phyloP scores from a whole-genome alignment of 257 asterid genomes.

The Rehmannia glutinosa region DNA sequence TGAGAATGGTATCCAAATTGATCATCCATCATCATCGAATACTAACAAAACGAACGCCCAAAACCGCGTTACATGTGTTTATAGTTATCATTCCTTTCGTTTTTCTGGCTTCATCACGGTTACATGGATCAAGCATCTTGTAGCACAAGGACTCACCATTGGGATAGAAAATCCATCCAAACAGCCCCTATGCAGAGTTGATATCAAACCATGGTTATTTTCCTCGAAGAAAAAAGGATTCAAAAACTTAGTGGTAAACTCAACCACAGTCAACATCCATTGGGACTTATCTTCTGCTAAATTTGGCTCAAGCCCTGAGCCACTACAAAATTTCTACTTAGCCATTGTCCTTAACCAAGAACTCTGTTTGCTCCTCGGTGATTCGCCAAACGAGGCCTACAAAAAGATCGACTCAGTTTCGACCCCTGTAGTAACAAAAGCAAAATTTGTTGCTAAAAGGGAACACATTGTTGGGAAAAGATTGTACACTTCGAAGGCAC shows the following conservation, averaged over 20 bases:
- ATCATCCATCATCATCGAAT: slow-evolving; percentile 38
- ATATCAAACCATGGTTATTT: slow-evolving; percentile 69
- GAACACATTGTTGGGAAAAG: slow-evolving; percentile 62
- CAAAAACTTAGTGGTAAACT: slow-evolving; percentile 23
- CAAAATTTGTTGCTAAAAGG: slow-evolving; percentile 43
- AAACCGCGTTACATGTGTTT: slow-evolving; percentile 51
- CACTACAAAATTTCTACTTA: slow-evolving; percentile 50
- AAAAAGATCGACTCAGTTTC: slow-evolving; percentile 29
- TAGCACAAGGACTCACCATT: slow-evolving; percentile 57
- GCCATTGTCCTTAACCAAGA: slow-evolving; percentile 48
- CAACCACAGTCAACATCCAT: slow-evolving; percentile 32
- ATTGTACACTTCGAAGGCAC: slow-evolving; percentile 41
- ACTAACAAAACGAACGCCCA: slow-evolving; percentile 35
- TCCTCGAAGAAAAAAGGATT: slow-evolving; percentile 59
- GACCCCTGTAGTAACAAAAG: slow-evolving; percentile 19
- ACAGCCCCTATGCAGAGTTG: slow-evolving; percentile 45
- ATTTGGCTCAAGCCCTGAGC: slow-evolving; percentile 68
- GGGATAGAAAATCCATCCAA: slow-evolving; percentile 36
- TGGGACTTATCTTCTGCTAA: slow-evolving; percentile 76
- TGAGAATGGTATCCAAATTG: slow-evolving; percentile 65
- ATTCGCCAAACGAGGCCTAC: slow-evolving; percentile 33
- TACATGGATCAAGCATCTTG: slow-evolving; percentile 56
- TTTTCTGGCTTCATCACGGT: slow-evolving; percentile 47
- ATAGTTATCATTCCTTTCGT: slow-evolving; percentile 34
- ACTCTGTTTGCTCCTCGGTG: slow-evolving; percentile 50